Percentiles rank a stretch among this genome's conserved stretches.
These are phyloP conservation scores for Diaporthe capsici DNA, from an alignment of 2,329 filamentous ascomycete species.

Conservation along the genomic window DNA sequence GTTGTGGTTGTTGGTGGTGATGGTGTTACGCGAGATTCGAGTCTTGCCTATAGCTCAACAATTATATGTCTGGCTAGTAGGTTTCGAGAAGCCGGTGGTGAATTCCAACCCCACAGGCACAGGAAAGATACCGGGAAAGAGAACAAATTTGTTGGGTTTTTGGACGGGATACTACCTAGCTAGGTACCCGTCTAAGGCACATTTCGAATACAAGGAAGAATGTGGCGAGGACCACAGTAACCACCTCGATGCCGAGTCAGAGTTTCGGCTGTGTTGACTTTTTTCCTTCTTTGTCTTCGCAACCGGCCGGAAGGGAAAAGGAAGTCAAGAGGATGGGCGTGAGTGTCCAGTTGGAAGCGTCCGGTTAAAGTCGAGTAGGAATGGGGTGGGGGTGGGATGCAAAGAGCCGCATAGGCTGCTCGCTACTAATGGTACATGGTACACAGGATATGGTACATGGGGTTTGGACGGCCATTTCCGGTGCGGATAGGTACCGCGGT, in stretches of 20 bases:
- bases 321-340: slow-evolving; percentile 14
- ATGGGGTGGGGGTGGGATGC: slow-evolving; percentile 21
- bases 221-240: background rate
- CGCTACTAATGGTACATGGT: background rate
- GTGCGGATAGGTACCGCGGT: slow-evolving; percentile 23
- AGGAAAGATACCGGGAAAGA: background rate
- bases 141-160: background rate
- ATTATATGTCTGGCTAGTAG: background rate
- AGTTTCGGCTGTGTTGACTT: slow-evolving; percentile 8
- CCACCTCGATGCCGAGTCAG: background rate
- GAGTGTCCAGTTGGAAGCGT: slow-evolving; percentile 9
- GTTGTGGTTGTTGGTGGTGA: background rate
- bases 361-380: slow-evolving; percentile 27
- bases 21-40: slow-evolving; percentile 13
- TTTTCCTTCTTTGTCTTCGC: background rate
- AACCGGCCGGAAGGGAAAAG: slow-evolving; percentile 18
- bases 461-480: slow-evolving; percentile 15
- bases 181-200: too few species aligned
- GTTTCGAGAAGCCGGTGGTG: background rate
- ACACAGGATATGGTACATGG: slow-evolving; percentile 20
- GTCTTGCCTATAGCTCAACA: slow-evolving; percentile 18
- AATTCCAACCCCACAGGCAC: background rate
- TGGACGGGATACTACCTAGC: too few species aligned
- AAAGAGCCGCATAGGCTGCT: slow-evolving; percentile 29
- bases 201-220: background rate